These are phyloP conservation scores for Pleurotus ostreatus DNA, from an alignment of 768 basidiomycete genomes.

Conservation along the genomic window DNA sequence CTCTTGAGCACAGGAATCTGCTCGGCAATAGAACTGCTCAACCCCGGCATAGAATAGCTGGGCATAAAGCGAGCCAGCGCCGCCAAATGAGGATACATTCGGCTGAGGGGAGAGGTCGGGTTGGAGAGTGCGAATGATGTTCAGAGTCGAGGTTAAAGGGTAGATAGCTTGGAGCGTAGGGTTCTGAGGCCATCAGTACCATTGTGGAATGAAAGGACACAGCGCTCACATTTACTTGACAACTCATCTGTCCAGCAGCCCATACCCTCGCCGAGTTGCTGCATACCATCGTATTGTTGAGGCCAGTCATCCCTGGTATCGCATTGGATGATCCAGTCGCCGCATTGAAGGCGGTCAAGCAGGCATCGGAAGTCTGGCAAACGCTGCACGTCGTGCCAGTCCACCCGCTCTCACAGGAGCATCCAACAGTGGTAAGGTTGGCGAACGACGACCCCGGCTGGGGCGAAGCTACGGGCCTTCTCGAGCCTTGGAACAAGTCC, in stretches of 20 bases:
- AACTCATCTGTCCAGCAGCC: conserved; percentile 81
- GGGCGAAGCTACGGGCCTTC: conserved; percentile 45
- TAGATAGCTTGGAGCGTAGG: conserved; percentile 78
- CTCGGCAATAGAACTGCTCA: conserved; percentile 86
- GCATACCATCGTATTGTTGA: conserved; percentile 72
- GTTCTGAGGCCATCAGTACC: conserved; percentile 45
- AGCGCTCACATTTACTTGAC: conserved; percentile 67
- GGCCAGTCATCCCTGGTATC: conserved; percentile 24
- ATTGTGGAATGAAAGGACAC: background rate
- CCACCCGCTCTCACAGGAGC: conserved; percentile 75
- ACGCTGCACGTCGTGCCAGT: conserved; percentile 77
- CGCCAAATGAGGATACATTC: conserved; percentile 56
- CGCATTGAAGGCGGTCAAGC: conserved; percentile 57
- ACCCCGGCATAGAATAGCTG: conserved; percentile 77
- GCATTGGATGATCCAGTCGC: conserved; percentile 28
- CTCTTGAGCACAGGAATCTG: conserved; percentile 65
- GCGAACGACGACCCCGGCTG: conserved; percentile 41
- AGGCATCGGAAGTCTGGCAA: conserved; percentile 63
- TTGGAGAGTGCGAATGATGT: conserved; percentile 74
- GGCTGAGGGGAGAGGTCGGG: conserved; percentile 66
- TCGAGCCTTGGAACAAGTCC: conserved; percentile 69
- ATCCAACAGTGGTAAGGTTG: conserved; percentile 65
- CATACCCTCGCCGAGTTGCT: conserved; percentile 67
- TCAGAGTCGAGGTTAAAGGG: conserved; percentile 67
- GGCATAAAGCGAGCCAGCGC: conserved; percentile 49